Evolutionary conservation across 768 basidiomycete species (phyloP).

Genomic region (Lactifluus subvellereus): DNA sequence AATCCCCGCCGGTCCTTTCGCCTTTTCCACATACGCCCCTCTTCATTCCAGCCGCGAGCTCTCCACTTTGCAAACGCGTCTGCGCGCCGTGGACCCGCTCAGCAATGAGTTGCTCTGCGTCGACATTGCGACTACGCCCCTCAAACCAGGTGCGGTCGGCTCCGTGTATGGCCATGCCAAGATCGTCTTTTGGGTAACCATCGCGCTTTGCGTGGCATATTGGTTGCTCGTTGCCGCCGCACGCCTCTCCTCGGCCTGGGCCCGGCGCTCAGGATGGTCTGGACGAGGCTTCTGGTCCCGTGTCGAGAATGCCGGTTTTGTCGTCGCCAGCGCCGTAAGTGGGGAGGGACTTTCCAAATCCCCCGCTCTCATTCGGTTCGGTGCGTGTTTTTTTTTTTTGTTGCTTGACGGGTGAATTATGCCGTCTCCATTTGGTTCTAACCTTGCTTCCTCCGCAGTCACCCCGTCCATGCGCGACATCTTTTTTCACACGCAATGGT

Average conservation of each 20-base stretch:
- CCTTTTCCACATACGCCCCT: slow-evolving; percentile 68
- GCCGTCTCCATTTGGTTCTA: slow-evolving; percentile 12
- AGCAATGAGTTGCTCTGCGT: slow-evolving; percentile 79
- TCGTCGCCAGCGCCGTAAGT: slow-evolving; percentile 88
- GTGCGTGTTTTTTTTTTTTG: slow-evolving; percentile 41
- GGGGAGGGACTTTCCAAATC: slow-evolving; percentile 83
- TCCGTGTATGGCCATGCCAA: slow-evolving; percentile 60
- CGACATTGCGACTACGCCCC: slow-evolving; percentile 71
- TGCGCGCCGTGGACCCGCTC: slow-evolving; percentile 86
- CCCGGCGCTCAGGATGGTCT: slow-evolving; percentile 55
- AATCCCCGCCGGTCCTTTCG: slow-evolving; percentile 71
- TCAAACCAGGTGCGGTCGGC: slow-evolving; percentile 49
- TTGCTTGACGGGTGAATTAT: not conserved
- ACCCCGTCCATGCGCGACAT: slow-evolving; percentile 92
- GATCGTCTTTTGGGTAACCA: slow-evolving; percentile 67
- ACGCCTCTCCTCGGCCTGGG: slow-evolving; percentile 80
- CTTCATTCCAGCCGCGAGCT: slow-evolving; percentile 62
- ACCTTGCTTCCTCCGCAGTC: slow-evolving; percentile 40
- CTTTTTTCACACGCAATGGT: slow-evolving; percentile 92
- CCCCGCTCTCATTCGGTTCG: slow-evolving; percentile 83
- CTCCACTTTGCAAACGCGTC: slow-evolving; percentile 75
- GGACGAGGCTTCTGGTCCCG: slow-evolving; percentile 61
- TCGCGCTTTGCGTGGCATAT: slow-evolving; percentile 70
- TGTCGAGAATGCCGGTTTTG: slow-evolving; percentile 79
- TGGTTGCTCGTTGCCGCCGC: slow-evolving; percentile 79